Evolutionary conservation across 306 rosid species (phyloP), one percentile per base, ranked within the genome.

Genomic region (Vachellia collinsii): DNA sequence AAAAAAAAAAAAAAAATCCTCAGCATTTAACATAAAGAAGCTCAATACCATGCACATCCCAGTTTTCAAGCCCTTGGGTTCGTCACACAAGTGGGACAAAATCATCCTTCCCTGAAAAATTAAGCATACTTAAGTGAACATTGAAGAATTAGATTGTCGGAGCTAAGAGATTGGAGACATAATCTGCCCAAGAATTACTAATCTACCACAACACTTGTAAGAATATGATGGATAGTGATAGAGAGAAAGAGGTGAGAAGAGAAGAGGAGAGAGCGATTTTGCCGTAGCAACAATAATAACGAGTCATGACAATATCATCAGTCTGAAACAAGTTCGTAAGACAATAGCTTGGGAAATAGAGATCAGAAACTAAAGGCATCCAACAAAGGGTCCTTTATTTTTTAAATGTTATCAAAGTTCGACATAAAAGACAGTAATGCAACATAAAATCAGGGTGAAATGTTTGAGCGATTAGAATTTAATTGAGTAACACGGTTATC

Each of bases 11-110:
- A 47, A 56, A 76, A 39, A 42, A 20, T 10, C 19, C 4, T 6
- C 19, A 70, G 39, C 3, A 43, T 69, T 42, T 22, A 69, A 69
- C 37, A 43, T 43, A 59, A 41, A 74, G 77, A 59, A 58, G 75
- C 34, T 59, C 19, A 85, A 79, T 93, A 95, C 99, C 99, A 95
- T 89, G 98, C 98, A 95, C 99, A 95, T 93, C 77, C 90, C 93
- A 78, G 93, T 91, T 89, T 91, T 89, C 89, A 91, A 80, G 75
- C 90, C 96, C 88, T 88, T 91, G 4, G 96, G 96, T 84, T 91
- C 93, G 81, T 91, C 96, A 77, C 96, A 91, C 79, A 89, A 82
- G 84, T 91, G 96, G 78, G 93, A 82, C 67, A 91, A 88, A 80
- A 91, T 88, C 93, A 91, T 67, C 96, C 99, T 89, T 81, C 98